Conservation (phyloP, 176 grass and related monocot species). For the Carex myosuroides region DNA sequence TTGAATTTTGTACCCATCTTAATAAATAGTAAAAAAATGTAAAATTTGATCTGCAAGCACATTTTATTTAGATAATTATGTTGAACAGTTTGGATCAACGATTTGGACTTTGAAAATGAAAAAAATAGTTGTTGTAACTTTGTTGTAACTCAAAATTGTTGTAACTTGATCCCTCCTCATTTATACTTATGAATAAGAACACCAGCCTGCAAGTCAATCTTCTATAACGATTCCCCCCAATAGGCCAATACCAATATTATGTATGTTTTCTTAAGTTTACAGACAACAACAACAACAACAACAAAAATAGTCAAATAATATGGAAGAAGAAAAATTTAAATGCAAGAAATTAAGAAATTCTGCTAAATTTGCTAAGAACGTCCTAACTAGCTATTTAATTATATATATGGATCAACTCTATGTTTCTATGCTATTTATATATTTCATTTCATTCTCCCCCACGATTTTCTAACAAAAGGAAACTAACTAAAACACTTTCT, state of each 20-base stretch:
- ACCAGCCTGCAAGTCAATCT: constrained; percentile 6
- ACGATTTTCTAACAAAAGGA: constrained; percentile 60
- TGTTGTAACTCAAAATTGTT: no score
- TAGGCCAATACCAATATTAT: constrained; percentile 44
- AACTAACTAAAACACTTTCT: constrained; percentile 69
- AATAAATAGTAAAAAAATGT: no score
- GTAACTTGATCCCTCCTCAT: no score
- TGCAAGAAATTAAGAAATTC: not conserved
- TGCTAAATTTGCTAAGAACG: constrained; percentile 18
- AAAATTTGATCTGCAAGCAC: no score
- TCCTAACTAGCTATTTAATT: constrained; percentile 50
- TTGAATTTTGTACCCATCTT: no score
- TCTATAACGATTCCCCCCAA: constrained; percentile 16
- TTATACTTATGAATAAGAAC: not conserved
- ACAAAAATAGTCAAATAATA: constrained; percentile 34
- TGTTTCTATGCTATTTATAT: constrained; percentile 60
- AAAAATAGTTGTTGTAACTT: no score
- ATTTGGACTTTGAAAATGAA: no score
- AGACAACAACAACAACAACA: constrained; percentile 27
- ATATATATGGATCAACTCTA: constrained; percentile 50
- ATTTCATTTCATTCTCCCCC: constrained; percentile 53
- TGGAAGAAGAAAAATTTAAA: not conserved
- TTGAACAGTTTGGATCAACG: no score
- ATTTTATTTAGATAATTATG: no score
- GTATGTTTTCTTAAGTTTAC: constrained; percentile 61